Evolutionary conservation across 805 yeast genomes (phyloP).

Genomic region (Wickerhamiella domercqiae): DNA sequence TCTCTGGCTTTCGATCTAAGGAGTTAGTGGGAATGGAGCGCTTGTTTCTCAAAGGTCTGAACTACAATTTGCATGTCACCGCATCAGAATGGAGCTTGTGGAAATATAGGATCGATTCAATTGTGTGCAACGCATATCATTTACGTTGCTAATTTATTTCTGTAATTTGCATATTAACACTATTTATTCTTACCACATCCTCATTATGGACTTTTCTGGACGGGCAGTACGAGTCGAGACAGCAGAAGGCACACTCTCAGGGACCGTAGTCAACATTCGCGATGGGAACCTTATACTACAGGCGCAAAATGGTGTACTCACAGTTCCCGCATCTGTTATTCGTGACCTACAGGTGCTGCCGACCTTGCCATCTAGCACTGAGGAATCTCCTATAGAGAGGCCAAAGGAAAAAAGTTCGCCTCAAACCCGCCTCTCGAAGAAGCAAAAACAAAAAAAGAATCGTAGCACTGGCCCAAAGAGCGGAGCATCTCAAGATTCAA

Average conservation of each 20-base stretch:
- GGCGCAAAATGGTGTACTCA: not conserved
- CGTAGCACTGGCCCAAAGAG: no score
- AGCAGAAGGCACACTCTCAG: not conserved
- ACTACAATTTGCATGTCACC: constrained; percentile 38
- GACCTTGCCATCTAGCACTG: no score
- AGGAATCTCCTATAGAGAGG: no score
- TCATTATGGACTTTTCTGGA: not conserved
- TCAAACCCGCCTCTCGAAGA: no score
- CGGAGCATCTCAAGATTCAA: no score
- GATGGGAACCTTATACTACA: not conserved
- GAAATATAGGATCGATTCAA: no score
- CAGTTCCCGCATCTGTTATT: constrained; percentile 1
- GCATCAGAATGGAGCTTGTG: constrained; percentile 20
- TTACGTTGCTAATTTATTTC: no score
- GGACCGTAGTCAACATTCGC: not conserved
- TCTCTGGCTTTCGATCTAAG: constrained; percentile 51
- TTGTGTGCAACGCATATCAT: no score
- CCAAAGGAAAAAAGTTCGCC: no score
- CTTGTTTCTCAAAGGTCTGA: constrained; percentile 43
- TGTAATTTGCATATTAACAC: no score
- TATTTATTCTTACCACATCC: not conserved
- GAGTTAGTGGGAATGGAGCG: constrained; percentile 51
- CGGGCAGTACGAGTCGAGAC: not conserved
- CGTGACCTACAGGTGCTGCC: not conserved
- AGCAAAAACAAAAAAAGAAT: no score